Base-by-base conservation (phyloP, 2,329 filamentous ascomycete genomes). In the Lasiodiplodia sp. region DNA sequence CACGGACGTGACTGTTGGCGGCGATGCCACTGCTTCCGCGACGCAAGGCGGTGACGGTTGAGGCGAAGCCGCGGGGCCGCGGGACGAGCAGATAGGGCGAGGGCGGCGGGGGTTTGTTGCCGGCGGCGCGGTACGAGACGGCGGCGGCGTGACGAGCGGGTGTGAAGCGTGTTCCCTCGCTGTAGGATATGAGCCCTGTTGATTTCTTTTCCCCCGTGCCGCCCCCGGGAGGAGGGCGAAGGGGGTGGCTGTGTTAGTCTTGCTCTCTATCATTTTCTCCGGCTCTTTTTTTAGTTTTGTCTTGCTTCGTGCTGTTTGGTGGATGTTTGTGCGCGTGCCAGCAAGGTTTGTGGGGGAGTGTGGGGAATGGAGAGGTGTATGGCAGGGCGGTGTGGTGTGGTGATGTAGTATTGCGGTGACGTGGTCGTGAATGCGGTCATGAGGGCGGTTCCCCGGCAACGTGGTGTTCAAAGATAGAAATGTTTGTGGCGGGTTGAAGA, bases 171-270 rank as follows among this genome's bases (percentile, higher is more conserved):
- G 87, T 89, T n/a, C 85, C 86, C 79, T 90, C 88, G 73, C 86
- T 88, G 81, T 87, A 90, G 73, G 87, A 87, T 72, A 91, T 84
- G 72, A 90, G 85, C 88, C 87, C 87, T 89, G 18, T 23, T 38
- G 71, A 8, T 3, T n/a, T n/a, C 2, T 1, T 5, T 5, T 5
- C 28, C 28, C 28, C 31, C 31, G 1, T 34, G 7, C 31, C 31
- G 8, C 31, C 7, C 31, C 31, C 31, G 31, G 44, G 44, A n/a
- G 5, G 4, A 11, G 44, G 10, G 8, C n/a, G 40, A n/a, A 44
- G 23, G 23, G n/a, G 38, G 37, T 23, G 57, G 57, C 57, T 49
- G 40, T 49, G 58, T 62, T 21, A 62, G 64, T 60, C 51, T 53
- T 18, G n/a, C 7, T 40, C 8, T 53, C 25, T 53, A 4, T 52